Base-by-base conservation (phyloP, 2,329 filamentous ascomycete species). In the Teratosphaeriaceae sp. region DNA sequence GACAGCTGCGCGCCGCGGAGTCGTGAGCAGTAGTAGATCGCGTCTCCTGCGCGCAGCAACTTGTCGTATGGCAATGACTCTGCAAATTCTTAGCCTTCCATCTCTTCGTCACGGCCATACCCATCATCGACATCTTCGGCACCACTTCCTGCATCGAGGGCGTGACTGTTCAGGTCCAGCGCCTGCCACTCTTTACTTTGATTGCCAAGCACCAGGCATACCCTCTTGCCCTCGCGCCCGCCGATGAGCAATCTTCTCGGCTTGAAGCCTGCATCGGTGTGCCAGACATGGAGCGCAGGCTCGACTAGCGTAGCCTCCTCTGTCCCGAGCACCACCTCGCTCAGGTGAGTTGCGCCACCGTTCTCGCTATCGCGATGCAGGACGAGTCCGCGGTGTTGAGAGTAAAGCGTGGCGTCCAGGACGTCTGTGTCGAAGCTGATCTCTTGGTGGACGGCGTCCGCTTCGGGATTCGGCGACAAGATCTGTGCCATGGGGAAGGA, bases 181-280 rank as follows among this genome's bases (percentile, higher is more conserved):
- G 80, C 71, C 37, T 71, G 66, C 59, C 77, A 80, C 46, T 73
- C 69, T 55, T 72, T 65, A 26, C 65, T 60, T 54, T 76, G 71
- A 21, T 71, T 66, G 34, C 75, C 77, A 46, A 80, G 55, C 21
- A 80, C 72, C 40, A 76, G 71, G 16, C 76, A 65, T 2, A 73
- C 70, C 45, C 74, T 61, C 49, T 76, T 65, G 1, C 70, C 72
- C 43, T 70, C 70, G 9, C 75, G 63, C 16, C 76, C 77, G 52
- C 80, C 80, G 2, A 79, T 70, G 24, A 75, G 65, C 5, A 82
- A 50, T 43, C 63, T 64, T 18, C 70, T 44, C 0, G 78, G 76
- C 31, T 60, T 64, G 44, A 77, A 78, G 5, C 63, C 57, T 1
- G 24, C 8, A 15, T 44, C 30, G 8, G 31, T 13, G 5, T 19